A percentile compares a stretch with the other conserved stretches of the same genome.
Evolutionary conservation across 345 rosid genomes (phyloP).

Genomic region (Hibiscus mutabilis): DNA sequence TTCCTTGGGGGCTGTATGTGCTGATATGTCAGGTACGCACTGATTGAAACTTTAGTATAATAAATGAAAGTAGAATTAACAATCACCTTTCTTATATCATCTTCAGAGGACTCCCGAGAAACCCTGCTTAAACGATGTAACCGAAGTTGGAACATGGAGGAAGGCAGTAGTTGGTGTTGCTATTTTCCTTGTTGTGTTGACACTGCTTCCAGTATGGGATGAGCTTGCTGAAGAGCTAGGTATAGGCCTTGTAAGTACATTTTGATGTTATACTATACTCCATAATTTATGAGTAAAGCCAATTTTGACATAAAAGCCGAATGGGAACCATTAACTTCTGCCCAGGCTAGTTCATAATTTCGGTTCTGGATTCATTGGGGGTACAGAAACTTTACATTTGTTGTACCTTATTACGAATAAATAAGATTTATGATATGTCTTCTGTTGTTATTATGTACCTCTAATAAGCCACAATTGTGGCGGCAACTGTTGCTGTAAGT

Average conservation of each 20-base stretch:
- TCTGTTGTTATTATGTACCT: neutral
- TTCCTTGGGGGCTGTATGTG: constrained; percentile 93
- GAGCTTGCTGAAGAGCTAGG: constrained; percentile 96
- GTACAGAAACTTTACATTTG: neutral
- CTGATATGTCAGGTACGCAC: constrained; percentile 85
- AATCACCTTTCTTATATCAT: constrained; percentile 8
- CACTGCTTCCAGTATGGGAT: constrained; percentile 84
- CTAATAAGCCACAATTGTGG: no score
- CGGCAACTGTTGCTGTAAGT: no score
- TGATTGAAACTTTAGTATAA: neutral
- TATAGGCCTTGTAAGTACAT: constrained; percentile 78
- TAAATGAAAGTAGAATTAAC: neutral
- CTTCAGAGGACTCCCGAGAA: constrained; percentile 80
- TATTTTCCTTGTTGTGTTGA: constrained; percentile 51
- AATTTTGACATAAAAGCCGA: constrained; percentile 11
- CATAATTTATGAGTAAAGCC: constrained; percentile 1
- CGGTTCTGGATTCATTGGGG: neutral
- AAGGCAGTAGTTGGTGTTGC: constrained; percentile 51
- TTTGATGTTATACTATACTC: constrained; percentile 22
- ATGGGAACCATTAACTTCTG: neutral
- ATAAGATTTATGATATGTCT: neutral
- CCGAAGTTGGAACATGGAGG: constrained; percentile 94
- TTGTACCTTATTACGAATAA: neutral
- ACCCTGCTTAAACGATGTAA: constrained; percentile 86
- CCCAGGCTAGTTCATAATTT: neutral